Conservation (phyloP, 306 rosid species). For the Leucaena leucocephala region DNA sequence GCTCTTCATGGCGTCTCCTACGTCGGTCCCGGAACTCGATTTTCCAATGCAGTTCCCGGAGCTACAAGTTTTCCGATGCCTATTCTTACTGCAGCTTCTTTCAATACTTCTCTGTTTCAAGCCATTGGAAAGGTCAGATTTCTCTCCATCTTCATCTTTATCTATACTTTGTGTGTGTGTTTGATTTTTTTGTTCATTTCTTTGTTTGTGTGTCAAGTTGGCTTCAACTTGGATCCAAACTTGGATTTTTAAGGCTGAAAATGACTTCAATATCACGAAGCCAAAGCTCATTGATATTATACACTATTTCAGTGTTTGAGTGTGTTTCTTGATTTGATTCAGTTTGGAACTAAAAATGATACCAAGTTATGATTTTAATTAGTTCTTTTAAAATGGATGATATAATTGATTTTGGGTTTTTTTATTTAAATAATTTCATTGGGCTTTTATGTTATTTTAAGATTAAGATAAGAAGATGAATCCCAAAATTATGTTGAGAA, state of each 20-base stretch:
- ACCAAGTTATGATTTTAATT: not conserved
- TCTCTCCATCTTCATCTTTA: not conserved
- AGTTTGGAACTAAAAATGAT: not conserved
- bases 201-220: not conserved
- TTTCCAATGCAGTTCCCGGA: conserved; percentile 69
- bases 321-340: not conserved
- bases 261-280: not conserved
- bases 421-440: not conserved
- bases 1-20: conserved; percentile 93
- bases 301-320: too few species aligned
- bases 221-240: not conserved
- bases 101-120: conserved; percentile 80
- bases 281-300: not conserved
- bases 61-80: conserved; percentile 96
- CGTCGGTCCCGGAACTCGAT: conserved; percentile 78
- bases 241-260: not conserved
- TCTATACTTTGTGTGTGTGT: not conserved
- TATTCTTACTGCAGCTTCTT: conserved; percentile 90
- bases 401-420: not conserved
- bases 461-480: not conserved
- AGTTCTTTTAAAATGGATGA: not conserved
- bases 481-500: not conserved
- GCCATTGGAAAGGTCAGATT: conserved; percentile 83
- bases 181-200: not conserved
- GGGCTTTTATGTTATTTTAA: not conserved